These are phyloP conservation scores for Stachybotrys elegans DNA, from an alignment of 2,329 filamentous ascomycete species.

Conservation along the genomic window DNA sequence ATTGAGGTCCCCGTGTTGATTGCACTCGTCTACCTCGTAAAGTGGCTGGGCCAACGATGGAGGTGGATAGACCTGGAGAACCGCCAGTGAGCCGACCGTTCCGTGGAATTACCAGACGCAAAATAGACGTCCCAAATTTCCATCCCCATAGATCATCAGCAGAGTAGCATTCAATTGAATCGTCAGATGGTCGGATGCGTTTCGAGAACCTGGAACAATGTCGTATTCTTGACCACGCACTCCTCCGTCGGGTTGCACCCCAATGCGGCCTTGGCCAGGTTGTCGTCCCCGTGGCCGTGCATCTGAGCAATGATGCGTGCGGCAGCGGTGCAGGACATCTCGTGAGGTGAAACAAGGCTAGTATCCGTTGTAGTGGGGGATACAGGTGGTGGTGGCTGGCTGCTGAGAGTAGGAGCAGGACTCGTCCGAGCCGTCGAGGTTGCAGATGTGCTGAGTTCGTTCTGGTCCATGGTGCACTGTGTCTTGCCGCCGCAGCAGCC, in stretches of 20 bases:
- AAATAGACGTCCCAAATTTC: too few relatives aligned
- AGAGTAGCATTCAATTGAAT: too few relatives aligned
- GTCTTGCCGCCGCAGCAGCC: slow-evolving; percentile 17
- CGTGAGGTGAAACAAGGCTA: slow-evolving; percentile 20
- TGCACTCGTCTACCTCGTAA: slow-evolving; percentile 69
- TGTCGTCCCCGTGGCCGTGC: slow-evolving; percentile 25
- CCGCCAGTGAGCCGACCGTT: too few relatives aligned
- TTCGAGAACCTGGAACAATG: slow-evolving; percentile 29
- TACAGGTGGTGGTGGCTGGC: slow-evolving; percentile 3
- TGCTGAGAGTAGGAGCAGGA: background rate
- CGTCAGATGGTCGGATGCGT: slow-evolving; percentile 3
- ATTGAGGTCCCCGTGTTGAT: slow-evolving; percentile 83
- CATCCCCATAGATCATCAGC: too few relatives aligned
- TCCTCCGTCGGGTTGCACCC: slow-evolving; percentile 20
- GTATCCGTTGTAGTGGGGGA: slow-evolving; percentile 8
- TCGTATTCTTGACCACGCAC: slow-evolving; percentile 28
- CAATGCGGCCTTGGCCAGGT: slow-evolving; percentile 19
- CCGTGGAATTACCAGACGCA: too few relatives aligned
- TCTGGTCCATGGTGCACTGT: slow-evolving; percentile 14
- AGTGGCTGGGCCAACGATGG: slow-evolving; percentile 50
- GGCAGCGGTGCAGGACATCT: slow-evolving; percentile 29
- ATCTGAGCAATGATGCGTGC: slow-evolving; percentile 34
- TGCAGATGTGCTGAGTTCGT: slow-evolving; percentile 15
- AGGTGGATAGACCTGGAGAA: too few relatives aligned
- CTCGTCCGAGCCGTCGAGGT: slow-evolving; percentile 13